Evolutionary conservation across 768 basidiomycete genomes (phyloP).

Genomic region (Russula virescens): DNA sequence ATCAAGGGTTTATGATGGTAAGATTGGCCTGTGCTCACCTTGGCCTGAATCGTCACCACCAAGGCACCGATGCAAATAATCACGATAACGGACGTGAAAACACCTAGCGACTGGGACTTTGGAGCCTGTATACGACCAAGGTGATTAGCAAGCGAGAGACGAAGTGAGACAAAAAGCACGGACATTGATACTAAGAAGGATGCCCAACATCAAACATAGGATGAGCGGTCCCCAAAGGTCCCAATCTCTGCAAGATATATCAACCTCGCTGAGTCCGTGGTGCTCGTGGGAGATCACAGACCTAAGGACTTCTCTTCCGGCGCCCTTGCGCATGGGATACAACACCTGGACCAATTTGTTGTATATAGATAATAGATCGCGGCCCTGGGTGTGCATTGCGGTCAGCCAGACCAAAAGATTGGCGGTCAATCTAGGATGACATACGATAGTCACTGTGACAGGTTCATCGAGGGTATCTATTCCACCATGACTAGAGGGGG

Average conservation of each 20-base stretch:
- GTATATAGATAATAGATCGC: conserved; percentile 88
- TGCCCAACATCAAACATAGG: conserved; percentile 70
- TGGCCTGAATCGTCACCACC: conserved; percentile 92
- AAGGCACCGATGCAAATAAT: conserved; percentile 89
- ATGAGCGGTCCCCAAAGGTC: conserved; percentile 96
- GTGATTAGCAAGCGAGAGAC: not conserved
- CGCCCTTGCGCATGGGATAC: conserved; percentile 67
- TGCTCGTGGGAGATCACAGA: conserved; percentile 30
- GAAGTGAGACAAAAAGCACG: conserved; percentile 22
- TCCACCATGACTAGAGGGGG: conserved; percentile 62
- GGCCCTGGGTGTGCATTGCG: conserved; percentile 46
- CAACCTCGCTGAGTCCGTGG: conserved; percentile 4
- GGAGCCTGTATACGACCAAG: conserved; percentile 57
- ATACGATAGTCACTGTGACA: conserved; percentile 78
- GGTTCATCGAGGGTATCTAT: conserved; percentile 91
- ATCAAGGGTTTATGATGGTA: not conserved
- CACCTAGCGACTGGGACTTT: conserved; percentile 69
- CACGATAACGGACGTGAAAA: conserved; percentile 92
- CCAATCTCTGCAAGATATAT: conserved; percentile 65
- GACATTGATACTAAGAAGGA: conserved; percentile 83
- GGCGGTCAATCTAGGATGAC: conserved; percentile 29
- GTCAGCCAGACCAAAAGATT: conserved; percentile 8
- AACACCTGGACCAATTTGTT: conserved; percentile 90
- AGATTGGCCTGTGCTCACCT: conserved; percentile 43
- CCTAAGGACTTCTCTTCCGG: conserved; percentile 77